Conservation (phyloP, 2,329 filamentous ascomycete species). For the Dichotomopilus funicola region DNA sequence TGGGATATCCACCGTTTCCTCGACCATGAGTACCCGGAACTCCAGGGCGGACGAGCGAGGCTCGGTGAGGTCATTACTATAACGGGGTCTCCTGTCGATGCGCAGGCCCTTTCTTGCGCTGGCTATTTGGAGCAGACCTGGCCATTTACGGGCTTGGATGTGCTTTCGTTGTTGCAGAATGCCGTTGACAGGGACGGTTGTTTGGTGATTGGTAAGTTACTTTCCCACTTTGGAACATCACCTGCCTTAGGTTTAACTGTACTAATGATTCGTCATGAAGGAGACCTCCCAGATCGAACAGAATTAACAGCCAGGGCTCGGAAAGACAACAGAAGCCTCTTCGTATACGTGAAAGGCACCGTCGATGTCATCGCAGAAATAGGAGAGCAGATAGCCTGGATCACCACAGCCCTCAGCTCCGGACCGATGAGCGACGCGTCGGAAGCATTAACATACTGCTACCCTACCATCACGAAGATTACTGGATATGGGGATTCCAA, state of each 20-base stretch:
- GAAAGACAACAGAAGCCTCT: neutral
- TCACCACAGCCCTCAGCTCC: neutral
- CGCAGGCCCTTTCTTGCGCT: neutral
- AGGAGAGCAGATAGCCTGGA: neutral
- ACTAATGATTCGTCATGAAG: neutral
- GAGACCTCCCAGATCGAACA: neutral
- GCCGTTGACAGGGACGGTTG: neutral
- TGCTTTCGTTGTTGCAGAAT: neutral
- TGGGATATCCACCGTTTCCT: neutral
- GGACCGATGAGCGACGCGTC: too few species aligned
- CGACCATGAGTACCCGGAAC: neutral
- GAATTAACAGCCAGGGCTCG: neutral
- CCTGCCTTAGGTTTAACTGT: too few species aligned
- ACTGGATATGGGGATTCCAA: neutral
- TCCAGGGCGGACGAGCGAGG: neutral
- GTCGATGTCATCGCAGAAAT: neutral
- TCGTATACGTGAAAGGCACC: neutral
- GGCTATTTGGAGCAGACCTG: neutral
- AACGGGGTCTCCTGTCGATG: neutral
- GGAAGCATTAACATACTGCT: neutral
- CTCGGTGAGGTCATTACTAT: neutral
- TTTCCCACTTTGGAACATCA: too few species aligned
- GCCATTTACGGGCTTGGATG: neutral
- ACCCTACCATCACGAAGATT: neutral
- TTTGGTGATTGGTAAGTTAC: too few species aligned